Evolutionary conservation across 2,329 filamentous ascomycete species (phyloP), one percentile per base, ranked within the genome.

Genomic region (Penicillium sp.): DNA sequence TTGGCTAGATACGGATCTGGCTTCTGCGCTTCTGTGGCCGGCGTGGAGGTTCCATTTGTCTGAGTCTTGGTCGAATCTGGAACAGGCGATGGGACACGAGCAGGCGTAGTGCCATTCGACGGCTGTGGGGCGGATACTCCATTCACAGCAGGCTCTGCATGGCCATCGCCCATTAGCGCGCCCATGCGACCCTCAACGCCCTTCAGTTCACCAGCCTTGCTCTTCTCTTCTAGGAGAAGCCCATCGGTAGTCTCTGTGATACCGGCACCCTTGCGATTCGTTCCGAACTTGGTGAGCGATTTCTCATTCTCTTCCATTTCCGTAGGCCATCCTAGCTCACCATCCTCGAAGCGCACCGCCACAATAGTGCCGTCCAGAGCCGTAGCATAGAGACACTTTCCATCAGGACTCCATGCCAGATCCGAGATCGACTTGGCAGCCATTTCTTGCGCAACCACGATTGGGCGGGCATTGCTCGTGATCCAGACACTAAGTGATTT

Each of bases 401-500:
- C 96, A 76, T 97, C 92, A 0, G 95, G 95, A 5, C 90, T 91
- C 95, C 95, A 99, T 0, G 94, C 88, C 57, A 99, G 82, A 79
- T 99, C 95, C 1, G 93, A 96, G 67, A 99, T 94, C 0, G 95
- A 91, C 76, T 99, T 99, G 45, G 88, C 88, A 19, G 92, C 89
- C 62, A 99, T 79, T 70, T 98, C 94, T 73, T 97, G 92, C 10
- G 93, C 85, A 56, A 98, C 93, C 22, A 97, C 89, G 22, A 98
- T 89, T 0, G 95, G 95, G 24, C 95, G 84, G 0, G 95, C 93
- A 26, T 92, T 96, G 73, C 93, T 97, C 1, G 96, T 99, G 70
- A 97, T 98, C 95, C 95, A 99, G 40, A 99, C 90, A 72, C 92
- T 97, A 45, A 99, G 80, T 2, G 93, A 95, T 78, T 97, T 98